Evolutionary conservation across 2,329 filamentous ascomycete genomes (phyloP).

Genomic region (Cercospora nicotianae): DNA sequence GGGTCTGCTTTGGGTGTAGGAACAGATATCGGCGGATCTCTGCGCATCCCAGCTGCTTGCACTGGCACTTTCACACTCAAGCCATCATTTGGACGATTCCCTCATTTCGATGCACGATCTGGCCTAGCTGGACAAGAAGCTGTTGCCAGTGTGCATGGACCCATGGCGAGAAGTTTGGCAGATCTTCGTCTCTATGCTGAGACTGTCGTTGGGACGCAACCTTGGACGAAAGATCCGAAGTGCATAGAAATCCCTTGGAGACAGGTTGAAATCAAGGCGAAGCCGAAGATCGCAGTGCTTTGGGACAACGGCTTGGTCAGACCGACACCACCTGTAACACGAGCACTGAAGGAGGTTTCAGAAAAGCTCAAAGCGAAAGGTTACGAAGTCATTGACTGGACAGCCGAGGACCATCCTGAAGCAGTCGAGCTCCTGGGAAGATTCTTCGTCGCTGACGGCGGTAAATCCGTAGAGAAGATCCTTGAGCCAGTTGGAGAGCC

Average conservation of each 20-base stretch:
- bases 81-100: slow-evolving; percentile 61
- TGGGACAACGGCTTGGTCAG: slow-evolving; percentile 61
- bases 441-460: slow-evolving; percentile 55
- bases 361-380: slow-evolving; percentile 53
- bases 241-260: slow-evolving; percentile 57
- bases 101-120: slow-evolving; percentile 55
- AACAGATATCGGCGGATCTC: slow-evolving; percentile 62
- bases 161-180: slow-evolving; percentile 57
- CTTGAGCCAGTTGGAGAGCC: slow-evolving; percentile 47
- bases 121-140: slow-evolving; percentile 66
- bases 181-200: slow-evolving; percentile 51
- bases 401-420: slow-evolving; percentile 54
- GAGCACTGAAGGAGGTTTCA: slow-evolving; percentile 58
- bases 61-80: slow-evolving; percentile 60
- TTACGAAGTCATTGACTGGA: slow-evolving; percentile 59
- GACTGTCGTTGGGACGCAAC: slow-evolving; percentile 46
- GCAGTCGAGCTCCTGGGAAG: slow-evolving; percentile 51
- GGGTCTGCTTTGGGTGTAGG: slow-evolving; percentile 64
- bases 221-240: slow-evolving; percentile 56
- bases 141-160: slow-evolving; percentile 64
- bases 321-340: slow-evolving; percentile 59
- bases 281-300: slow-evolving; percentile 61
- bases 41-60: slow-evolving; percentile 58
- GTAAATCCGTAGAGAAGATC: slow-evolving; percentile 47
- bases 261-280: slow-evolving; percentile 44